Conservation (phyloP, 2,329 filamentous ascomycete species). For the Passalora sequoiae region DNA sequence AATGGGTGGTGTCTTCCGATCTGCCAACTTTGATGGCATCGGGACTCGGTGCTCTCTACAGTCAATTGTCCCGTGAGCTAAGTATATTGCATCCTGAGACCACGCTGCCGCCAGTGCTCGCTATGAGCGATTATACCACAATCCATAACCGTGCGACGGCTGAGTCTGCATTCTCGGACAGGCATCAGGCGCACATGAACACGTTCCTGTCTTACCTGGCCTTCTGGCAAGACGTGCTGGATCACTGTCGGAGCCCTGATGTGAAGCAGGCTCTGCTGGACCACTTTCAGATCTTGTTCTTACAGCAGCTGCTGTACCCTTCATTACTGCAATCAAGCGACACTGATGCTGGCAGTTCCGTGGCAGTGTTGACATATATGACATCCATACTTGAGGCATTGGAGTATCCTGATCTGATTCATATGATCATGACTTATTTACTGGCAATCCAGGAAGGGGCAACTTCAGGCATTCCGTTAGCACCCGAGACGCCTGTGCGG, state of each 20-base stretch:
- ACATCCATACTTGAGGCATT: conserved; percentile 84
- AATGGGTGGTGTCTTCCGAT: conserved; percentile 96
- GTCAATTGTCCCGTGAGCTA: conserved; percentile 67
- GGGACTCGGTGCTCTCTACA: conserved; percentile 74
- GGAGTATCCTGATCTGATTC: conserved; percentile 88
- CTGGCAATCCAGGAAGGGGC: conserved; percentile 66
- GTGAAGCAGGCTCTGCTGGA: conserved; percentile 90
- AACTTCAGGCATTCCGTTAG: conserved; percentile 28
- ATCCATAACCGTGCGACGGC: conserved; percentile 65
- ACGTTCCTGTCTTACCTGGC: conserved; percentile 91
- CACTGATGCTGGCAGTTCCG: conserved; percentile 91
- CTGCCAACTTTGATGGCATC: conserved; percentile 96
- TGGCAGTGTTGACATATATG: conserved; percentile 90
- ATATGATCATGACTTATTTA: conserved; percentile 88
- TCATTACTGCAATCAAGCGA: conserved; percentile 95
- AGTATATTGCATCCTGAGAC: conserved; percentile 72
- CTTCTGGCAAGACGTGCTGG: conserved; percentile 97
- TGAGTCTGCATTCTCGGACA: conserved; percentile 65
- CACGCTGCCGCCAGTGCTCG: conserved; percentile 74
- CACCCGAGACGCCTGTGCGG: conserved; percentile 59
- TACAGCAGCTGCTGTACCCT: conserved; percentile 93
- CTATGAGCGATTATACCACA: conserved; percentile 81
- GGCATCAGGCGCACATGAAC: conserved; percentile 80
- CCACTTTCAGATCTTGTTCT: conserved; percentile 93
- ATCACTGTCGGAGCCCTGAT: conserved; percentile 87